phyloP scores from a whole-genome alignment of 179 eudicot species.

The Kewa caespitosa region DNA sequence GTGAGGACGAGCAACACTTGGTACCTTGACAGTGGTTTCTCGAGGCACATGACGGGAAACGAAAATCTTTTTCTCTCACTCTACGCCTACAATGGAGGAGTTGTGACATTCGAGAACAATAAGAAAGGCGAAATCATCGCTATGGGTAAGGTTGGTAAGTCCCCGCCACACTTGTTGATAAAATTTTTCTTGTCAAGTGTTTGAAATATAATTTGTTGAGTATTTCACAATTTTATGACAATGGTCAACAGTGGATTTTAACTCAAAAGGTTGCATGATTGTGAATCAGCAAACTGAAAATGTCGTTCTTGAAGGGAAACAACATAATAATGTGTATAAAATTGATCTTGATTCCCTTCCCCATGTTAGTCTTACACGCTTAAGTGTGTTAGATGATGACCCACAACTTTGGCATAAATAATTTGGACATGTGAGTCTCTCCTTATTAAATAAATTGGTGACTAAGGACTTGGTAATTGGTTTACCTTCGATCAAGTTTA shows the following conservation, averaged over 20 bases:
- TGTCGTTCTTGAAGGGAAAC: background rate
- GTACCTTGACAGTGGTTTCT: background rate
- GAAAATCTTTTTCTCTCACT: background rate
- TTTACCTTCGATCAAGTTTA: background rate
- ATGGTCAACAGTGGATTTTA: background rate
- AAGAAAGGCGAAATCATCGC: background rate
- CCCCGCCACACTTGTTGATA: background rate
- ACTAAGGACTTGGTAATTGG: background rate
- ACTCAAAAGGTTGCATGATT: background rate
- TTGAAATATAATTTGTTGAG: background rate
- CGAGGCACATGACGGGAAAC: background rate
- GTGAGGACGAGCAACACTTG: background rate
- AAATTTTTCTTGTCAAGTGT: background rate
- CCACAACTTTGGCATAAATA: background rate
- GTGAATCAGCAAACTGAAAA: background rate
- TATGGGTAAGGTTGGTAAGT: constrained; percentile 5
- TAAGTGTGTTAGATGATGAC: background rate
- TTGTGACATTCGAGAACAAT: constrained; percentile 5
- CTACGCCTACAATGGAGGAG: background rate
- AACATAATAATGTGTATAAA: background rate
- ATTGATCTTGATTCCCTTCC: background rate
- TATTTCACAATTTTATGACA: background rate
- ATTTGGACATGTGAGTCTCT: background rate
- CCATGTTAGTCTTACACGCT: background rate
- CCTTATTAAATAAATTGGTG: background rate